Percentiles rank a stretch among this genome's conserved stretches.
Conservation (phyloP, 1,139 yeast genomes). For the Debaryomyces robertsiae region DNA sequence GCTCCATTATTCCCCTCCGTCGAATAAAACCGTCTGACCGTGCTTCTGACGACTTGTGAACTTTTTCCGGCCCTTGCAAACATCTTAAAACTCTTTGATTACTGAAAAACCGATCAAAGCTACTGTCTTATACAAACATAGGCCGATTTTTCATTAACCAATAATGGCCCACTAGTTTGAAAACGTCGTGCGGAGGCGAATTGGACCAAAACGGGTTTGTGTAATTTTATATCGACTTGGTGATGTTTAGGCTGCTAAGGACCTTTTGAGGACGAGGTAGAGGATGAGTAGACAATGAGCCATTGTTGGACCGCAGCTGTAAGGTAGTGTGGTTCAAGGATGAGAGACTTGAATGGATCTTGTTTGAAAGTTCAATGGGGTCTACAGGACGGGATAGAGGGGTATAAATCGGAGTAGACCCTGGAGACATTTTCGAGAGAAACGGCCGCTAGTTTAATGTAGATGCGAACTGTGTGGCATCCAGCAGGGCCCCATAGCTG, state of each 20-base stretch:
- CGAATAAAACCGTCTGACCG: constrained; percentile 33
- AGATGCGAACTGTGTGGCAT: no score
- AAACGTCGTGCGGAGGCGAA: constrained; percentile 1
- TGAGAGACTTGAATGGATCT: no score
- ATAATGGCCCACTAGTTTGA: constrained; percentile 8
- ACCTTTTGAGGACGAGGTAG: background rate
- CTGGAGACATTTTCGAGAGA: no score
- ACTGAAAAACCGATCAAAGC: constrained; percentile 1
- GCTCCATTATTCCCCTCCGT: no score
- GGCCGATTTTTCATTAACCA: constrained; percentile 9
- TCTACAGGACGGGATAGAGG: no score
- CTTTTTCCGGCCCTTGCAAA: constrained; percentile 23
- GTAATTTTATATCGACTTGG: background rate
- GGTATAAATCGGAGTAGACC: no score
- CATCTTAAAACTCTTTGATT: constrained; percentile 18
- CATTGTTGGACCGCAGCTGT: no score
- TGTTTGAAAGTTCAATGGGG: no score
- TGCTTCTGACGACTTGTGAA: constrained; percentile 20
- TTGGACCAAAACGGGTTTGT: background rate
- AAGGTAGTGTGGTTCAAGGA: no score
- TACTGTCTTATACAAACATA: background rate
- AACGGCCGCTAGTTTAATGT: no score
- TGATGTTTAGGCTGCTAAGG: background rate
- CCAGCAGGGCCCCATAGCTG: no score
- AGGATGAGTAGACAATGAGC: no score